Percentiles rank a stretch among this genome's conserved stretches.
These are phyloP conservation scores for Marasmius fiardii DNA, from an alignment of 1,284 basidiomycete genomes.

Conservation along the genomic window DNA sequence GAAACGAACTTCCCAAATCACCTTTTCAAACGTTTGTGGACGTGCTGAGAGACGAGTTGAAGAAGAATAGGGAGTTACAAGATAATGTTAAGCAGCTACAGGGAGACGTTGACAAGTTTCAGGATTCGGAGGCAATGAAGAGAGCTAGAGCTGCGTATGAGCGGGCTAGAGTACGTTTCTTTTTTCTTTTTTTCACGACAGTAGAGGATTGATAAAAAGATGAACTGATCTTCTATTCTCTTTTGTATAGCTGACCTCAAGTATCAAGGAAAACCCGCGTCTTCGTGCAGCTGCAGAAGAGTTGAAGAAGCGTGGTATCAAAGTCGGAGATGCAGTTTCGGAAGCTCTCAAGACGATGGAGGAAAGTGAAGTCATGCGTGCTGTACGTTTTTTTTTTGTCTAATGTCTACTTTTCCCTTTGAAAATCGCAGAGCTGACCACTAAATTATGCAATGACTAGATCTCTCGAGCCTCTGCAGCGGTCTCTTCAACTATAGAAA, in stretches of 20 bases:
- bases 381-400: constrained; percentile 42
- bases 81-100: constrained; percentile 97
- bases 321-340: constrained; percentile 90
- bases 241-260: constrained; percentile 71
- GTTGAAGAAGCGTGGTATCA: constrained; percentile 84
- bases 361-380: constrained; percentile 89
- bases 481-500: constrained; percentile 75
- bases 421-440: not conserved
- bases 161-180: constrained; percentile 75
- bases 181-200: constrained; percentile 8
- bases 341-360: constrained; percentile 91
- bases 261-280: constrained; percentile 95
- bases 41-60: constrained; percentile 87
- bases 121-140: constrained; percentile 97
- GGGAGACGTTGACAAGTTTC: constrained; percentile 95
- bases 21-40: constrained; percentile 97
- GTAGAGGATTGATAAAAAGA: not conserved
- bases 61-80: constrained; percentile 92
- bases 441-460: constrained; percentile 37
- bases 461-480: constrained; percentile 80
- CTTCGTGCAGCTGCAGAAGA: constrained; percentile 91
- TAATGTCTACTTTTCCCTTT: not conserved
- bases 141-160: constrained; percentile 89
- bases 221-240: constrained; percentile 1
- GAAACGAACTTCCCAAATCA: constrained; percentile 76